Evolutionary conservation across 257 asterid species (phyloP).

Genomic region (Solanum sparsipilum): DNA sequence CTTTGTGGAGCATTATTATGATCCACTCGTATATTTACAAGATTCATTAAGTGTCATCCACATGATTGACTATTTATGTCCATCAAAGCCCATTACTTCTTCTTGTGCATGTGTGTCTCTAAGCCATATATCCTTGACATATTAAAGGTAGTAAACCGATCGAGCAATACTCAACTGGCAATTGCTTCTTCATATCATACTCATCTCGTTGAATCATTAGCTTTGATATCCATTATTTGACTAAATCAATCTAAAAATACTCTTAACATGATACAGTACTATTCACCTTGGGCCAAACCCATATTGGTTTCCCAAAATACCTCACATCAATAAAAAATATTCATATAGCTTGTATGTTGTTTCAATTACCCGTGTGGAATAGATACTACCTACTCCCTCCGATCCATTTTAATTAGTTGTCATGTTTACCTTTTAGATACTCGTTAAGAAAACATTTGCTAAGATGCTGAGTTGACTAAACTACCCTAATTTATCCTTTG

Average conservation of each 20-base stretch:
- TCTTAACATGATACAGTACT: not conserved
- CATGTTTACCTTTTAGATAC: not conserved
- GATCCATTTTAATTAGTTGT: not conserved
- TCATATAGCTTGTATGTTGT: not conserved
- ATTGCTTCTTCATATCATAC: not conserved
- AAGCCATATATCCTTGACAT: not conserved
- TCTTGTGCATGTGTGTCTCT: not conserved
- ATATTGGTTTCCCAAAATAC: not conserved
- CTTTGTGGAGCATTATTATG: not conserved
- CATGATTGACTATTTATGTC: not conserved
- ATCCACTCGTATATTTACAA: not conserved
- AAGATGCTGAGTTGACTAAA: not conserved
- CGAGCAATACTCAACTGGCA: not conserved
- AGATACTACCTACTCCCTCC: not conserved
- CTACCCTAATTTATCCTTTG: not conserved
- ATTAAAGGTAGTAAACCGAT: not conserved
- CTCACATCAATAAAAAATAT: not conserved
- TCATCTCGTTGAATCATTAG: not conserved
- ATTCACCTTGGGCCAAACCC: not conserved
- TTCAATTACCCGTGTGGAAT: not conserved
- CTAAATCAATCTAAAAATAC: not conserved
- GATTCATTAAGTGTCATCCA: not conserved
- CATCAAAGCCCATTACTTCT: not conserved
- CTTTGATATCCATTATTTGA: not conserved
- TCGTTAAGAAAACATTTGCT: not conserved